Evolutionary conservation across 108 stramenopile species (phyloP).

Genomic region (Cyclotella choctawhatcheeana): DNA sequence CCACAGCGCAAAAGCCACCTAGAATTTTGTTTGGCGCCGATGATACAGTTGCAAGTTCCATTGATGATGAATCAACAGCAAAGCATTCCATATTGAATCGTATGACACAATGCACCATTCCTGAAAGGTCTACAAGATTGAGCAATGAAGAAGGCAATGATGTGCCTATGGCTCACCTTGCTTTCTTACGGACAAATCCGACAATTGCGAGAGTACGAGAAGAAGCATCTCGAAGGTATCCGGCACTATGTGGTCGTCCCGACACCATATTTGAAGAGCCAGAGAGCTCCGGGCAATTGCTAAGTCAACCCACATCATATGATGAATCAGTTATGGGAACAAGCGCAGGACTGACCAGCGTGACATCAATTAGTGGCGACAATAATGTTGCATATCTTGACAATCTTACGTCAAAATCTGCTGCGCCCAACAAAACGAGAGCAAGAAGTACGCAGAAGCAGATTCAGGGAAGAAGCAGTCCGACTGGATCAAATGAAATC

Average conservation of each 20-base stretch:
- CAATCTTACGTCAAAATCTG: slow-evolving; percentile 69
- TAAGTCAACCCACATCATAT: background rate
- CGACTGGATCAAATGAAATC: slow-evolving; percentile 26
- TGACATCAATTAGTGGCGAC: slow-evolving; percentile 58
- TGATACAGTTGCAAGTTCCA: background rate
- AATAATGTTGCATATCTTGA: slow-evolving; percentile 78
- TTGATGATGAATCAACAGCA: background rate
- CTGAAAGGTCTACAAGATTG: background rate
- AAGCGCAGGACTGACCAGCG: too few relatives aligned
- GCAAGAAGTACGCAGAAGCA: slow-evolving; percentile 11
- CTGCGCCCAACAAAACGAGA: slow-evolving; percentile 52
- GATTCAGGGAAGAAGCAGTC: slow-evolving; percentile 9
- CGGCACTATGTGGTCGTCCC: slow-evolving; percentile 65
- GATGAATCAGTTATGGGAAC: too few relatives aligned
- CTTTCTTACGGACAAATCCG: slow-evolving; percentile 66
- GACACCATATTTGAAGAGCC: slow-evolving; percentile 67
- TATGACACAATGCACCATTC: slow-evolving; percentile 50
- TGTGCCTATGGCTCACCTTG: slow-evolving; percentile 65
- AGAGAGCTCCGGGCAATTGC: slow-evolving; percentile 16
- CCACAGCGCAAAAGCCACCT: background rate
- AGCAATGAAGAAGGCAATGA: slow-evolving; percentile 22
- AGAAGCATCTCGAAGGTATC: slow-evolving; percentile 44
- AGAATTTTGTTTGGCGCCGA: slow-evolving; percentile 9
- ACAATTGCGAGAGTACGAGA: slow-evolving; percentile 34
- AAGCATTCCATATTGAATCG: slow-evolving; percentile 55